A percentile compares a stretch with the other conserved stretches of the same genome.
Conservation (phyloP, 176 grass and related monocot species). For the Calamus simplicifolius region DNA sequence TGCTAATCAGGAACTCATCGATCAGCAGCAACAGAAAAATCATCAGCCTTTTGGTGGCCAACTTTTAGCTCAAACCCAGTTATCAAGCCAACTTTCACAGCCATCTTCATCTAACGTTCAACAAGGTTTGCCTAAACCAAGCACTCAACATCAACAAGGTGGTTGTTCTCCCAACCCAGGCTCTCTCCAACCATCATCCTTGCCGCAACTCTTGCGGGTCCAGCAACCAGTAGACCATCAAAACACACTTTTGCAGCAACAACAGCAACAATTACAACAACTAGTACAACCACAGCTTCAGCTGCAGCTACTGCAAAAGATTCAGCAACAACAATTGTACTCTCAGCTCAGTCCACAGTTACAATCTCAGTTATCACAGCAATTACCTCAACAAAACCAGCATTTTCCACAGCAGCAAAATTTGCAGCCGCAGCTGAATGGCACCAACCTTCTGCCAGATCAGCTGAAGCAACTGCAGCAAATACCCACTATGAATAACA, state of each 20-base stretch:
- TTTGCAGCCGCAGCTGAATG: conserved; percentile 49
- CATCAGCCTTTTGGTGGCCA: conserved; percentile 38
- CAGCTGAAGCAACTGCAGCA: conserved; percentile 59
- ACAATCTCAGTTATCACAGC: conserved; percentile 65
- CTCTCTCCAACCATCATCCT: conserved; percentile 46
- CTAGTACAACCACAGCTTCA: conserved; percentile 72
- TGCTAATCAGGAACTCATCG: conserved; percentile 31
- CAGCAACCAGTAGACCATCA: conserved; percentile 72
- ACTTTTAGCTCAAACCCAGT: conserved; percentile 40
- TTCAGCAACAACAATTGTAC: conserved; percentile 82
- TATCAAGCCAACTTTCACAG: conserved; percentile 52
- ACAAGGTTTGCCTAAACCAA: conserved; percentile 45
- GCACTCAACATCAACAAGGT: conserved; percentile 33
- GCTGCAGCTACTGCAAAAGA: conserved; percentile 89
- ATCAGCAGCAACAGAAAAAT: conserved; percentile 46
- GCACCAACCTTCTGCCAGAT: conserved; percentile 22
- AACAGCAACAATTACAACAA: conserved; percentile 69
- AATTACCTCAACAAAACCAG: conserved; percentile 63
- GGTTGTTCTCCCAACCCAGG: conserved; percentile 17
- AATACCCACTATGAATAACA: conserved; percentile 23
- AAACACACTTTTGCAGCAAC: conserved; percentile 64
- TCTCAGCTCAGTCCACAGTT: conserved; percentile 73
- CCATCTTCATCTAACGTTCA: conserved; percentile 63
- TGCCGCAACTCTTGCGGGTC: conserved; percentile 39
- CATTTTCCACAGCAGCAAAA: conserved; percentile 61